Conservation (phyloP, 1,284 basidiomycete species). For the Fomitiporia mediterranea region DNA sequence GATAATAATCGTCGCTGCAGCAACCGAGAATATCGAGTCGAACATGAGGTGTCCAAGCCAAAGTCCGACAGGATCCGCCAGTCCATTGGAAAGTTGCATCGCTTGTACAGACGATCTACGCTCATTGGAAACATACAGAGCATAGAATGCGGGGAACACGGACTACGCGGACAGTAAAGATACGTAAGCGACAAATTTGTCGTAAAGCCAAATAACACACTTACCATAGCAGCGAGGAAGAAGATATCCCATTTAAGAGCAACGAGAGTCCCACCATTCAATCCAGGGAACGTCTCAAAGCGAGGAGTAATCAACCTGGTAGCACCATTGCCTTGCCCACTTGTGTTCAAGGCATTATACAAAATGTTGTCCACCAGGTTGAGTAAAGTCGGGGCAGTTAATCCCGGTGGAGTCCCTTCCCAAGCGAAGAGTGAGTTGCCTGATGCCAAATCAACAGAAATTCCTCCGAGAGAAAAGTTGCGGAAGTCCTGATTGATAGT, state of each 20-base stretch:
- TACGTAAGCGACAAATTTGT: constrained; percentile 2
- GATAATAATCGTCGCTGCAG: constrained; percentile 56
- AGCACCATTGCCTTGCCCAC: constrained; percentile 31
- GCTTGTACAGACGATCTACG: constrained; percentile 66
- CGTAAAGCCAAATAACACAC: constrained; percentile 19
- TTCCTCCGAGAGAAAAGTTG: constrained; percentile 53
- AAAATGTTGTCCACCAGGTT: constrained; percentile 66
- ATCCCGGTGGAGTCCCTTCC: constrained; percentile 52
- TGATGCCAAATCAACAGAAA: constrained; percentile 49
- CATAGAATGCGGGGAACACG: constrained; percentile 76
- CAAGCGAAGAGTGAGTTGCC: constrained; percentile 54
- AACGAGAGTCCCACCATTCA: constrained; percentile 49
- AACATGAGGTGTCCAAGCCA: constrained; percentile 80
- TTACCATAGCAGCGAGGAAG: constrained; percentile 64
- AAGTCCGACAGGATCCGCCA: constrained; percentile 64
- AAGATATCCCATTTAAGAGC: constrained; percentile 65
- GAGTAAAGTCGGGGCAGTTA: constrained; percentile 53
- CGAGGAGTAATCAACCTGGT: constrained; percentile 50
- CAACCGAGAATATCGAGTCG: constrained; percentile 57
- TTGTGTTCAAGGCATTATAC: constrained; percentile 54
- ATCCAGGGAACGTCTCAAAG: constrained; percentile 51
- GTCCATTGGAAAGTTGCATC: constrained; percentile 76
- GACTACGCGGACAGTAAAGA: constrained; percentile 36
- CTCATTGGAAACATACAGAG: constrained; percentile 69
- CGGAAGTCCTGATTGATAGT: constrained; percentile 44